Evolutionary conservation across 1,284 basidiomycete genomes (phyloP).

Genomic region (Uromyces viciae-fabae): DNA sequence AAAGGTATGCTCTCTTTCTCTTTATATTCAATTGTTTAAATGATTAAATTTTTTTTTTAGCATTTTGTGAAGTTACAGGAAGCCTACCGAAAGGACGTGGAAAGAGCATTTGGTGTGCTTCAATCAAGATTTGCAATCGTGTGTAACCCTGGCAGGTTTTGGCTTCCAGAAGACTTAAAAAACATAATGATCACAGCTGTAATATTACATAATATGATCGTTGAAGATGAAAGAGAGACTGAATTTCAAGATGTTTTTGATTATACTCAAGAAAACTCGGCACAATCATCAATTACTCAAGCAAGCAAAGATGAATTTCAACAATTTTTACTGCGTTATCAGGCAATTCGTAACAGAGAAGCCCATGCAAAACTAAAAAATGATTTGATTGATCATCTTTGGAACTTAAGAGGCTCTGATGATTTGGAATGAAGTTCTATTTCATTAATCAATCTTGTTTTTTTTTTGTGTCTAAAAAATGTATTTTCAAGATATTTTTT

Average conservation of each 20-base stretch:
- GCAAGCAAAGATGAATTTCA: neutral
- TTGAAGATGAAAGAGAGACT: neutral
- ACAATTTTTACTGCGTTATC: slow-evolving; percentile 34
- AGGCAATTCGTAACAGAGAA: slow-evolving; percentile 81
- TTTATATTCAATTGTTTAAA: no score
- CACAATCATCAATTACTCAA: neutral
- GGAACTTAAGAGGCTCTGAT: slow-evolving; percentile 99
- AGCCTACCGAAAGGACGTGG: neutral
- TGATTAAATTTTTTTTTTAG: no score
- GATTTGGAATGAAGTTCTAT: slow-evolving; percentile 58
- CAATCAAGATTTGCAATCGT: neutral
- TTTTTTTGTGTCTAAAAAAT: no score
- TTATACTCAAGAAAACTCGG: neutral
- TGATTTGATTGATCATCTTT: slow-evolving; percentile 80
- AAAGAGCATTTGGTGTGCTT: neutral
- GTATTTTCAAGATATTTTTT: no score
- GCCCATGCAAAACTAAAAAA: slow-evolving; percentile 70
- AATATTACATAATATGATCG: slow-evolving; percentile 17
- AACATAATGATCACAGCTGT: neutral
- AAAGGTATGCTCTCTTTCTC: no score
- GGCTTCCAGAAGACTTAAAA: neutral
- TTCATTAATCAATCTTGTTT: slow-evolving; percentile 26
- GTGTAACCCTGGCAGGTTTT: neutral
- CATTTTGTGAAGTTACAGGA: neutral
- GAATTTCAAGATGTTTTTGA: neutral